Evolutionary conservation across 1,284 basidiomycete species (phyloP).

Genomic region (Leucocoprinus gongylophorus): DNA sequence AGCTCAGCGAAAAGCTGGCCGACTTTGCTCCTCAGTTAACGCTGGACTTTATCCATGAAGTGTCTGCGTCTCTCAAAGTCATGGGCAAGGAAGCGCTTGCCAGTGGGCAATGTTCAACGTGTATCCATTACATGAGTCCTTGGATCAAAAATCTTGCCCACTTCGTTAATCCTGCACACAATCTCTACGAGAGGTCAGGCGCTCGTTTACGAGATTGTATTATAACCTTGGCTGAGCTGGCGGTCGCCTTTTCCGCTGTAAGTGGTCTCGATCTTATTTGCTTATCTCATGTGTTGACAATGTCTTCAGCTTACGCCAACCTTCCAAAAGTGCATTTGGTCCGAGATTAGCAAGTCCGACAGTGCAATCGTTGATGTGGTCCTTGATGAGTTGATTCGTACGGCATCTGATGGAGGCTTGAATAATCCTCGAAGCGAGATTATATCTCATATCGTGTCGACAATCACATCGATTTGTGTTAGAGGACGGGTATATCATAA

Average conservation of each 20-base stretch:
- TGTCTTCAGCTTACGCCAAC: constrained; percentile 57
- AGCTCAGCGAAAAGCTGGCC: constrained; percentile 68
- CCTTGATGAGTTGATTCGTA: constrained; percentile 71
- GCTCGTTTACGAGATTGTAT: constrained; percentile 72
- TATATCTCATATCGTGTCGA: constrained; percentile 67
- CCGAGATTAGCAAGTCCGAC: constrained; percentile 64
- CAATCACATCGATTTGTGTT: constrained; percentile 70
- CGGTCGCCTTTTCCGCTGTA: constrained; percentile 64
- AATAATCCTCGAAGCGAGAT: constrained; percentile 71
- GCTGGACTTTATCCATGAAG: constrained; percentile 81
- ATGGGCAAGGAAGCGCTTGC: constrained; percentile 43
- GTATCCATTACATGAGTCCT: constrained; percentile 74
- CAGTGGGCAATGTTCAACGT: constrained; percentile 54
- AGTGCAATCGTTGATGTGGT: constrained; percentile 60
- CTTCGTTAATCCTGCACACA: constrained; percentile 64
- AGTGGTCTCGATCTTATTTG: constrained; percentile 4
- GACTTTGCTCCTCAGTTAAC: constrained; percentile 72
- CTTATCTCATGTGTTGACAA: constrained; percentile 1
- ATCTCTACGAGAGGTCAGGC: constrained; percentile 61
- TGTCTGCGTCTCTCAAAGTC: constrained; percentile 61
- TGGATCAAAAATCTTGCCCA: constrained; percentile 78
- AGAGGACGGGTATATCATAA: constrained; percentile 73
- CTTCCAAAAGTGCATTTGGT: constrained; percentile 72
- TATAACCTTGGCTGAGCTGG: constrained; percentile 68
- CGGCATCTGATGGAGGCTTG: constrained; percentile 74